These are phyloP conservation scores for Lecanoromycetidae sp. DNA, from an alignment of 2,329 filamentous ascomycete genomes.

Conservation along the genomic window DNA sequence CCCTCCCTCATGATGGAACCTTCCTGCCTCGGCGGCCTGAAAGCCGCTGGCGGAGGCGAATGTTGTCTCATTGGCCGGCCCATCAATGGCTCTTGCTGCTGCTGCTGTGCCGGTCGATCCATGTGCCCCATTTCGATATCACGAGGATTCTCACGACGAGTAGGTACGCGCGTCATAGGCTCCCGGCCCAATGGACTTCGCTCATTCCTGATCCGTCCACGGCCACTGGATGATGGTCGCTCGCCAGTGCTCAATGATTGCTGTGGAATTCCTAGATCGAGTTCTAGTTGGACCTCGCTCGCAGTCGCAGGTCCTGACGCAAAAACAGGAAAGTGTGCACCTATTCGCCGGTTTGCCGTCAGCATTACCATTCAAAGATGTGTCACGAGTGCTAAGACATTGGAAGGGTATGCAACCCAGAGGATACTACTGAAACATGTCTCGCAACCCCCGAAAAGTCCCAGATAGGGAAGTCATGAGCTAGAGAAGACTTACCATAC, in stretches of 20 bases:
- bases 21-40: conserved; percentile 4
- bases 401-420: too few relatives aligned
- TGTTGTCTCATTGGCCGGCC: neutral
- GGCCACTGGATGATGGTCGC: neutral
- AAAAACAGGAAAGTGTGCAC: too few relatives aligned
- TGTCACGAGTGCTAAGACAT: too few relatives aligned
- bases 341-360: neutral
- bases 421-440: too few relatives aligned
- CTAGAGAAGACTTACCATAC: conserved; percentile 16
- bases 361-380: neutral
- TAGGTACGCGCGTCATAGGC: conserved; percentile 30
- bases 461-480: too few relatives aligned
- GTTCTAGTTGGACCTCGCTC: too few relatives aligned
- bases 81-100: conserved; percentile 15
- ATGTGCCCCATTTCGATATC: conserved; percentile 25
- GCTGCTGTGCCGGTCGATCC: conserved; percentile 16
- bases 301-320: too few relatives aligned
- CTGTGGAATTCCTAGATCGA: neutral
- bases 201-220: conserved; percentile 22
- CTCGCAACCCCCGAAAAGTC: too few relatives aligned
- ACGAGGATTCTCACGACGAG: conserved; percentile 21
- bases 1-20: conserved; percentile 2
- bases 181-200: conserved; percentile 35
- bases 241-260: neutral
- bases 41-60: conserved; percentile 4